Evolutionary conservation across 352 stramenopile species (phyloP).

Genomic region (Thraustochytrium sp.): DNA sequence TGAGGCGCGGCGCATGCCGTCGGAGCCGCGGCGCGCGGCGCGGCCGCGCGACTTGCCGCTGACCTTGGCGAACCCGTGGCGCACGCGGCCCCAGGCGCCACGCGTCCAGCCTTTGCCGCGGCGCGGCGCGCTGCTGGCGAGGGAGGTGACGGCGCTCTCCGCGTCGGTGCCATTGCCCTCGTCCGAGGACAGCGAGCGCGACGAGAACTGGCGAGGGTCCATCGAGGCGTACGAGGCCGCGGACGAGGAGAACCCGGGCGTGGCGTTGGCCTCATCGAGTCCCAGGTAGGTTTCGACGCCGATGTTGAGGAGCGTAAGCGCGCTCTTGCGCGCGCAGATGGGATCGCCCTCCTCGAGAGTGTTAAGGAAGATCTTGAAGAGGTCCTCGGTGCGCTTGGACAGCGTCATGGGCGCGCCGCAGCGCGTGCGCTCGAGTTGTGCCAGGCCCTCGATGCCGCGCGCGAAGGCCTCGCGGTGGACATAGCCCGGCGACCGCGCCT

Average conservation of each 20-base stretch:
- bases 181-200: too few relatives aligned
- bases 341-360: background rate
- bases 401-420: background rate
- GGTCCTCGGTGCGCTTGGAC: background rate
- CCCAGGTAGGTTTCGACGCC: slow-evolving; percentile 10
- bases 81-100: background rate
- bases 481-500: background rate
- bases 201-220: too few relatives aligned
- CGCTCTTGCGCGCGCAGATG: background rate
- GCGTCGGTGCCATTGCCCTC: too few relatives aligned
- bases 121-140: too few relatives aligned
- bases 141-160: too few relatives aligned
- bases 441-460: slow-evolving; percentile 17
- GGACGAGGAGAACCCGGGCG: too few relatives aligned
- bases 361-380: slow-evolving; percentile 29
- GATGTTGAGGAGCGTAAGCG: background rate
- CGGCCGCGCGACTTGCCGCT: background rate
- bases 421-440: background rate
- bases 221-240: too few relatives aligned
- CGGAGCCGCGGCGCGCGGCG: too few relatives aligned
- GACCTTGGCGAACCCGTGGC: background rate
- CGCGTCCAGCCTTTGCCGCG: background rate
- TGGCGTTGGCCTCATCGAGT: too few relatives aligned
- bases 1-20: background rate
- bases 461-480: background rate